Evolutionary conservation across 148 eudicot species (phyloP).

Genomic region (Chenopodium berlandieri): DNA sequence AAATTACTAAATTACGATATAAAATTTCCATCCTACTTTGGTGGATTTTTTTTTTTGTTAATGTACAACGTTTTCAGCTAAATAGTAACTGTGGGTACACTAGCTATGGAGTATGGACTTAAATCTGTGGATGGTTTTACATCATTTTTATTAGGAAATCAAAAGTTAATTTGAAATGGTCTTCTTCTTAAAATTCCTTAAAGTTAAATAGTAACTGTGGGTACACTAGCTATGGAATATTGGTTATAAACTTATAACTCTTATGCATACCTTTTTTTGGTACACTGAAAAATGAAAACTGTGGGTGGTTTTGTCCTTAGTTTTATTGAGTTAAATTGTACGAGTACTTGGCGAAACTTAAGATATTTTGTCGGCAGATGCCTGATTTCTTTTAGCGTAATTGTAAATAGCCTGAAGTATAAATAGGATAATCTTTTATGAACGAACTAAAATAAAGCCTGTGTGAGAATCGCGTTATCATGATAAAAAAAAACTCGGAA

Average conservation of each 20-base stretch:
- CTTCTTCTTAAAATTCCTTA: not conserved
- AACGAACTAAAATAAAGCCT: too few relatives aligned
- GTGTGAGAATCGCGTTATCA: too few relatives aligned
- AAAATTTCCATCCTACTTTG: not conserved
- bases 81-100: not conserved
- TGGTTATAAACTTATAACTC: not conserved
- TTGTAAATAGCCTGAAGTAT: too few relatives aligned
- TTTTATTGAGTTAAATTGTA: not conserved
- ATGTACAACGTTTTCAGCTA: conserved; percentile 6
- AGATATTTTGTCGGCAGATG: not conserved
- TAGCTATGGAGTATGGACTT: too few relatives aligned
- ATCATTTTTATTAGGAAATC: not conserved
- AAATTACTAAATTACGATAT: not conserved
- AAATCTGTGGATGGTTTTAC: conserved; percentile 12
- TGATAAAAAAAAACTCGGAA: too few relatives aligned
- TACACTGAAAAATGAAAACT: not conserved
- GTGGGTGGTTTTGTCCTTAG: not conserved
- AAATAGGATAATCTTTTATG: too few relatives aligned
- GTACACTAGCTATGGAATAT: too few relatives aligned
- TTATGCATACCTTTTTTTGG: not conserved
- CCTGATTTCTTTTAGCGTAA: not conserved
- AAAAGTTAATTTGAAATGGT: not conserved
- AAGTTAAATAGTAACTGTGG: too few relatives aligned
- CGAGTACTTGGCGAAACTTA: not conserved
- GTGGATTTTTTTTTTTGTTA: not conserved